Conservation (phyloP, 495 filamentous ascomycete genomes). For the Apiosordaria backusii region DNA sequence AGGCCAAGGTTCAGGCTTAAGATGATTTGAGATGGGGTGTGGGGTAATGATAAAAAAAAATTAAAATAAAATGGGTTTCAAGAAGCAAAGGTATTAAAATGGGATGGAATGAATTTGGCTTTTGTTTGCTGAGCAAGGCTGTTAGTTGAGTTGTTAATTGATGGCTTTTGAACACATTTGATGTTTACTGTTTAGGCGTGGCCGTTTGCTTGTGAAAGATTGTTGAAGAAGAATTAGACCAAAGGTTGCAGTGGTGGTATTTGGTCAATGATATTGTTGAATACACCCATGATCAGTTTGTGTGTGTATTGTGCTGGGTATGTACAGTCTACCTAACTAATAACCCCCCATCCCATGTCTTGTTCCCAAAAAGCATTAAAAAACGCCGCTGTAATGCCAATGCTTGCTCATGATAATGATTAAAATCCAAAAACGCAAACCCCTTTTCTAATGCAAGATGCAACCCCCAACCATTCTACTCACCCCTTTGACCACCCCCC, state of each 20-base stretch:
- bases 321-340: background rate
- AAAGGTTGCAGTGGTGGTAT: background rate
- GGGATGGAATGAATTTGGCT: background rate
- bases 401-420: background rate
- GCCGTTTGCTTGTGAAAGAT: no score
- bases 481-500: no score
- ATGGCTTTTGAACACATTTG: background rate
- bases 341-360: background rate
- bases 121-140: background rate
- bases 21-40: conserved; percentile 11
- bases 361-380: background rate
- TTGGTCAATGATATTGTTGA: background rate
- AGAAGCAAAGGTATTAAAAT: background rate
- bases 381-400: background rate
- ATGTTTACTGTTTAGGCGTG: background rate
- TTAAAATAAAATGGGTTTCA: background rate
- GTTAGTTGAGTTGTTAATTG: background rate
- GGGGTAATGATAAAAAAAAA: background rate
- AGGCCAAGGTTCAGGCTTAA: conserved; percentile 64
- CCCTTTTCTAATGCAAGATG: background rate
- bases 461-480: background rate
- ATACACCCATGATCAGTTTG: no score
- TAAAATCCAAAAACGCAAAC: background rate
- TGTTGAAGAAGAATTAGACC: background rate
- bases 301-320: background rate